phyloP scores from a whole-genome alignment of 495 filamentous ascomycete species.

The Aspergillus avenaceus region DNA sequence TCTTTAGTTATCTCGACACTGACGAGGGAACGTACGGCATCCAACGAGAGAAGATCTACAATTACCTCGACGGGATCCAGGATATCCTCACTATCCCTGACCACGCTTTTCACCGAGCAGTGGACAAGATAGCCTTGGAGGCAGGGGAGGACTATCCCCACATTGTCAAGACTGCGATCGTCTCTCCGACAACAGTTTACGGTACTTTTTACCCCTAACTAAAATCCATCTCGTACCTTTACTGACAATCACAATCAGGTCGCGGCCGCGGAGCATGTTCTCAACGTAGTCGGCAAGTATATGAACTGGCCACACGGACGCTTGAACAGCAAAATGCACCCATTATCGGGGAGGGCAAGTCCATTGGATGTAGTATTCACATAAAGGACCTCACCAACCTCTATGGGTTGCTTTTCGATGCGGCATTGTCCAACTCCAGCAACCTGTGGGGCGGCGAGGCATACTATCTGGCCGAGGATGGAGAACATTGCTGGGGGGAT shows the following conservation, averaged over 20 bases:
- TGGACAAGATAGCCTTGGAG: constrained; percentile 43
- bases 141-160: constrained; percentile 24
- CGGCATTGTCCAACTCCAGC: constrained; percentile 41
- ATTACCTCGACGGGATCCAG: constrained; percentile 37
- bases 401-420: constrained; percentile 54
- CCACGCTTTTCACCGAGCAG: constrained; percentile 41
- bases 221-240: not conserved
- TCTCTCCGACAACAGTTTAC: constrained; percentile 65
- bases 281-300: constrained; percentile 52
- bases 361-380: constrained; percentile 59
- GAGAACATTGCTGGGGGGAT: constrained; percentile 56
- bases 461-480: constrained; percentile 62
- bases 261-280: constrained; percentile 58
- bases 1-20: constrained; percentile 9
- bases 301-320: constrained; percentile 42
- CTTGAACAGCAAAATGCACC: constrained; percentile 51
- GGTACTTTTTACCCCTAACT: constrained; percentile 26
- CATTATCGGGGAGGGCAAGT: constrained; percentile 47
- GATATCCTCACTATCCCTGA: constrained; percentile 43
- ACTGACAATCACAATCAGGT: not conserved
- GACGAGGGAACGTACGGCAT: constrained; percentile 6
- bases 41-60: constrained; percentile 22
- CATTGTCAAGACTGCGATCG: constrained; percentile 52
- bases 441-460: constrained; percentile 58
- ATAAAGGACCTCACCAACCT: constrained; percentile 55